Conservation (phyloP, 2,329 filamentous ascomycete species). For the Teratosphaeria viscida region DNA sequence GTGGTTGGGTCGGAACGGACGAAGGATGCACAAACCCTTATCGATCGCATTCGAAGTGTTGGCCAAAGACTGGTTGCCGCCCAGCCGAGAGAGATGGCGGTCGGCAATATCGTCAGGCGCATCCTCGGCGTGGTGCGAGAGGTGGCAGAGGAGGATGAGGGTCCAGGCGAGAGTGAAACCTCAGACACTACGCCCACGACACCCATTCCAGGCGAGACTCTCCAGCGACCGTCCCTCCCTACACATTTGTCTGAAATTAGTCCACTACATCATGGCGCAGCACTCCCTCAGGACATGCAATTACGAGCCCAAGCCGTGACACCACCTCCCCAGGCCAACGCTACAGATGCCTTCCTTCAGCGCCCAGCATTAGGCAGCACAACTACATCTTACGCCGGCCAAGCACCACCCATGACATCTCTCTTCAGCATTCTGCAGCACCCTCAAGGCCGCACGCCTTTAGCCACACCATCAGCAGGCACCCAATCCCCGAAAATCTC, state of each 20-base stretch:
- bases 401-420: slow-evolving; percentile 50
- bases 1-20: slow-evolving; percentile 76
- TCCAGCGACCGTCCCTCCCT: slow-evolving; percentile 12
- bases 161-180: slow-evolving; percentile 36
- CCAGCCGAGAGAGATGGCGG: slow-evolving; percentile 80
- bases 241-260: slow-evolving; percentile 38
- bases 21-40: slow-evolving; percentile 64
- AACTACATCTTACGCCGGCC: slow-evolving; percentile 52
- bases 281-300: slow-evolving; percentile 12
- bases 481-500: slow-evolving; percentile 14
- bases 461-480: slow-evolving; percentile 42
- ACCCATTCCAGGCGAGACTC: slow-evolving; percentile 9
- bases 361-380: slow-evolving; percentile 54
- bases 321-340: not conserved
- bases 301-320: not conserved
- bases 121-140: slow-evolving; percentile 86
- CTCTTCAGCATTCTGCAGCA: slow-evolving; percentile 83
- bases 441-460: slow-evolving; percentile 35
- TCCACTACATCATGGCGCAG: slow-evolving; percentile 33
- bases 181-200: slow-evolving; percentile 14
- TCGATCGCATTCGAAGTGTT: slow-evolving; percentile 68
- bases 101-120: slow-evolving; percentile 87
- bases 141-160: slow-evolving; percentile 69
- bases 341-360: slow-evolving; percentile 11
- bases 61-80: slow-evolving; percentile 70